Evolutionary conservation across 1,139 yeast genomes (phyloP), one percentile per base, ranked within the genome.

Genomic region (Suhomyces choctaworum): DNA sequence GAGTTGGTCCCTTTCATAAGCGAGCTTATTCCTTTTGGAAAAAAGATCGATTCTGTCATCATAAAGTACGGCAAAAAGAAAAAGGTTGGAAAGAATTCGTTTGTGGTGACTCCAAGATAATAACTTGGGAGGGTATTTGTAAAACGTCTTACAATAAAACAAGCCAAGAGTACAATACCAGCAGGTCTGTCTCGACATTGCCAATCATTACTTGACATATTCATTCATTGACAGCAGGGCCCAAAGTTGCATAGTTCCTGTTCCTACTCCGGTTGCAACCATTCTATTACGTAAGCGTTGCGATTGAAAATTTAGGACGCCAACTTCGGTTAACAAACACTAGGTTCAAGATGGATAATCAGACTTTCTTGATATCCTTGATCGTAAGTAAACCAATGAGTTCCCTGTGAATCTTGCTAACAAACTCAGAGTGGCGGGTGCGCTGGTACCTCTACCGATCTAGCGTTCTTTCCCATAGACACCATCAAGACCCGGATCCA

Each of bases 361-460:
- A 36, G 37, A 31, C 54, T 15, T 59, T 60, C 39, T 24, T 58
- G 33, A 45, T 56, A 27, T 60, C 65, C 26, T 46, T 60, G 34
- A 47, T 60, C 15, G 65, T 60, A 58, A 27, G 66, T 56, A 29
- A 2, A 14, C 10, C 21, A 14, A 23, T 14, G 9, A 5, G n/a
- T n/a, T 11, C 3, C 16, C 7, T 14, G 14, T 22, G 13, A 12
- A 21, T 12, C 7, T 5, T 2, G 16, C 54, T 47, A 50, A 53
- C 57, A 22, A n/a, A n/a, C 30, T 8, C 41, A 80, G 80, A 80
- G 94, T 54, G 98, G 99, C 29, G 98, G 88, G 12, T 82, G 95
- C 46, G 97, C 98, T 2, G 98, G 98, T 9, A 90, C 96, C 3
- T 82, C 95, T 5, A 90, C 97, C 1, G 99, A 92, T 62, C 68